phyloP scores from a whole-genome alignment of 2,329 filamentous ascomycete genomes.

The Epichloe bromicola region DNA sequence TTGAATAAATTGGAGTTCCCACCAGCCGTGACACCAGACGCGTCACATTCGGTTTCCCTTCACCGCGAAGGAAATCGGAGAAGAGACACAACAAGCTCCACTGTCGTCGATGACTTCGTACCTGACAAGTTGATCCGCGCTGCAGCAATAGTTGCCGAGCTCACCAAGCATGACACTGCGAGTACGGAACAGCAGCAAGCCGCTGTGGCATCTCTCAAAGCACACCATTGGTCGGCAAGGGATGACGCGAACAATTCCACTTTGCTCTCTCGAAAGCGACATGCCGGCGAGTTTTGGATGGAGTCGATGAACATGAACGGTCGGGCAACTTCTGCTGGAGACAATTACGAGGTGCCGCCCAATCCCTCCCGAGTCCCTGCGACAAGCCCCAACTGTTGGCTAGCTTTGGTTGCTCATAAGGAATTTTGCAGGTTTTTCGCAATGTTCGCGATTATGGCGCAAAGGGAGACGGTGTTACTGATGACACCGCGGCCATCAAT shows the following conservation, averaged over 20 bases:
- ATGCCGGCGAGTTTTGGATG: not conserved
- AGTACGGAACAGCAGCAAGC: not conserved
- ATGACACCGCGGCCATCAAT: conserved; percentile 39
- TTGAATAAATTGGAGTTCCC: not conserved
- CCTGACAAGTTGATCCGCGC: not conserved
- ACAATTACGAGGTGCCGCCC: not conserved
- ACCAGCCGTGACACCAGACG: not conserved
- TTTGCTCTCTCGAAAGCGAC: not conserved
- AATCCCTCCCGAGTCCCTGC: not conserved
- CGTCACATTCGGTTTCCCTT: not conserved
- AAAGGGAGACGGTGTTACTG: not conserved
- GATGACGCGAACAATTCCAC: not conserved
- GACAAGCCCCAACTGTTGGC: not conserved
- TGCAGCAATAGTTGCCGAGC: not conserved
- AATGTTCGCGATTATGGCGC: not conserved
- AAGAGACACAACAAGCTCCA: not conserved
- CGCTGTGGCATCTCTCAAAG: not conserved
- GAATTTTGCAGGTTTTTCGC: not conserved
- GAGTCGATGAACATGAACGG: not conserved
- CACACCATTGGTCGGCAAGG: not conserved
- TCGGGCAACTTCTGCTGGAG: not conserved
- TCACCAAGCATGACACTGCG: not conserved
- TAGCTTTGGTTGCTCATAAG: no score
- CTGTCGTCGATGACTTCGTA: not conserved
- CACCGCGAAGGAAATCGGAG: not conserved